Base-by-base conservation (phyloP, 768 basidiomycete genomes). In the Suillus clintonianus region DNA sequence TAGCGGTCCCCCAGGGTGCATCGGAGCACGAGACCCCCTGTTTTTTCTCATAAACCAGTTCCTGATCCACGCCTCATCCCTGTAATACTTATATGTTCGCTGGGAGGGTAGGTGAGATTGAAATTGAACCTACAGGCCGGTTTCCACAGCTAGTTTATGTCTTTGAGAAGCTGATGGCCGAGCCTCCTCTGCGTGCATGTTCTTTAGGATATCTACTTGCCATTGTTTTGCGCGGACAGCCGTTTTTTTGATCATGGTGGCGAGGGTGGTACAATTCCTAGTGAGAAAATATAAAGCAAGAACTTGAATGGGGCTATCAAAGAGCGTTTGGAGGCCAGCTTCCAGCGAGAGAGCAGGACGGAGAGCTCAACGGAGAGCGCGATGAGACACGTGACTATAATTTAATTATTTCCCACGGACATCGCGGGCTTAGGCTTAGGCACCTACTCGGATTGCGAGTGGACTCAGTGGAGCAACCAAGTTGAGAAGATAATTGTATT, bases 21-120 rank as follows among this genome's bases (percentile, higher is more conserved):
- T 41, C 11, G 24, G 39, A 13, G 24, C 3, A n/a, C 39, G 39
- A 19, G 14, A 24, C 22, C 62, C 65, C 72, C 67, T 70, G 59
- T 74, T 72, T 51, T 71, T 72, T 10, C 75, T 73, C 4, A 39
- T 48, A 37, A 77, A 77, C 74, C 74, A 75, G 63, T 62, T 69
- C 57, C 32, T 75, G 62, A 75, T 57, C 74, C 74, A 75, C 53
- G 66, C 65, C 34, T 71, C 63, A 62, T 77, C 71, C 24, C 74
- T 75, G 57, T 39, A 34, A 36, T 36, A 51, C 50, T 51, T 51
- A 59, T 50, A 50, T 8, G 14, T 37, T 10, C 41, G 37, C 41
- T 24, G 39, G 11, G 24, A 43, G 17, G 19, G 32, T 34, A 68
- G 67, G 59, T 43, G 39, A 67, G 19, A 42, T 57, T 61, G 58